Evolutionary conservation across 1,284 basidiomycete genomes (phyloP).

Genomic region (Tilletia setariae): DNA sequence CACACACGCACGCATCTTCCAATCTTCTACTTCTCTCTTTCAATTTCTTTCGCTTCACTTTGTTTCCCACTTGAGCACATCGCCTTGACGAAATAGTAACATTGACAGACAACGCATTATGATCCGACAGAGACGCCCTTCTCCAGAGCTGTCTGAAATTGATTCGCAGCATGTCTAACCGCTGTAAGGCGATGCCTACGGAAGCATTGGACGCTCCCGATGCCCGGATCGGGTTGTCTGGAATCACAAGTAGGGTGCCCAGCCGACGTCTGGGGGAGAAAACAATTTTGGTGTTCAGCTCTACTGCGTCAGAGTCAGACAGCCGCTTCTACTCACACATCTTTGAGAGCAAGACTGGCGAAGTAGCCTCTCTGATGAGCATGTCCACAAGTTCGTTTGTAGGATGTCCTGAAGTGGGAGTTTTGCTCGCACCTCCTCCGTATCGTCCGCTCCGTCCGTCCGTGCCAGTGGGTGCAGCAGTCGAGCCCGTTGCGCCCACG

Average conservation of each 20-base stretch:
- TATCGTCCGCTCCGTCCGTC: background rate
- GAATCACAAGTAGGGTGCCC: conserved; percentile 18
- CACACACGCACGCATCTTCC: too few species aligned
- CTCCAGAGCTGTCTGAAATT: too few species aligned
- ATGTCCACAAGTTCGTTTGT: conserved; percentile 51
- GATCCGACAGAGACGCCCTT: too few species aligned
- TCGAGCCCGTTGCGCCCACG: background rate
- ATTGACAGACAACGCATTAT: too few species aligned
- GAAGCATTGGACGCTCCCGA: too few species aligned
- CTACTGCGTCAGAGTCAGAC: background rate
- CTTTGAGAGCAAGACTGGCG: conserved; percentile 37
- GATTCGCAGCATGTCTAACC: too few species aligned
- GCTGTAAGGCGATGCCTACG: too few species aligned
- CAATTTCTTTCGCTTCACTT: too few species aligned
- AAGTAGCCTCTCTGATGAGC: conserved; percentile 51
- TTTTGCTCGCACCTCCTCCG: background rate
- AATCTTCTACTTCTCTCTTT: too few species aligned
- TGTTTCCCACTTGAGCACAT: too few species aligned
- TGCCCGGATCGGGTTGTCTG: background rate
- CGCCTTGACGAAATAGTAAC: too few species aligned
- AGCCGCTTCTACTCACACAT: conserved; percentile 36
- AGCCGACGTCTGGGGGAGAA: conserved; percentile 13
- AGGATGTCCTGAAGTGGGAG: conserved; percentile 30
- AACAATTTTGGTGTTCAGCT: background rate
- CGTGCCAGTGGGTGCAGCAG: background rate